Conservation (phyloP, 192 early-diverging fungal genomes). For the Kappamyces sp. region DNA sequence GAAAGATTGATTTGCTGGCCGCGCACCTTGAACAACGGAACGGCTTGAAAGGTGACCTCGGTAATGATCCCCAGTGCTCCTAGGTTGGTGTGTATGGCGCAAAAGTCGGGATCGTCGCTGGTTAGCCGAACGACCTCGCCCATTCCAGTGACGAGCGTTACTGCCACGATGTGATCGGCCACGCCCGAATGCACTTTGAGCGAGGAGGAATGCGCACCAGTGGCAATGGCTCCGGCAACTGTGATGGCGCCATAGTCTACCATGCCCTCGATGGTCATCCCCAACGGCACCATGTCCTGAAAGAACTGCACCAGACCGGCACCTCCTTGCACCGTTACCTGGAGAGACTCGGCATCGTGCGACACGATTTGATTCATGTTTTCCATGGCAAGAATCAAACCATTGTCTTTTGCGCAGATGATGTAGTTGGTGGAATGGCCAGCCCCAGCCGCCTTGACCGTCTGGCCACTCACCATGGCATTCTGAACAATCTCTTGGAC, state of each 20-base stretch:
- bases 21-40: constrained; percentile 3
- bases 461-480: no score
- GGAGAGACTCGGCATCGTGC: constrained; percentile 1
- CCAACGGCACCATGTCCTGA: neutral
- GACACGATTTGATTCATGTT: constrained; percentile 5
- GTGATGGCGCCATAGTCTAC: constrained; percentile 6
- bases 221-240: constrained; percentile 8
- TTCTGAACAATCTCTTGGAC: no score
- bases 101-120: neutral
- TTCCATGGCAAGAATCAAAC: neutral
- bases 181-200: neutral
- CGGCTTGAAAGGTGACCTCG: constrained; percentile 4
- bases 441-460: no score
- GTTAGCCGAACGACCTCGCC: neutral
- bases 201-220: constrained; percentile 1
- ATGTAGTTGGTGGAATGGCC: no score
- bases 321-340: constrained; percentile 3
- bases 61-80: constrained; percentile 6
- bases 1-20: no score
- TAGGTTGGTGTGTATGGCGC: neutral
- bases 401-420: constrained; percentile 9
- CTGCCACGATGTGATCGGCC: neutral
- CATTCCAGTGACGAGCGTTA: constrained; percentile 6
- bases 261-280: constrained; percentile 1
- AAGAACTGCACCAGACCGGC: constrained; percentile 14